Conservation (phyloP, 2,329 filamentous ascomycete genomes). For the Pleurostoma richardsiae region DNA sequence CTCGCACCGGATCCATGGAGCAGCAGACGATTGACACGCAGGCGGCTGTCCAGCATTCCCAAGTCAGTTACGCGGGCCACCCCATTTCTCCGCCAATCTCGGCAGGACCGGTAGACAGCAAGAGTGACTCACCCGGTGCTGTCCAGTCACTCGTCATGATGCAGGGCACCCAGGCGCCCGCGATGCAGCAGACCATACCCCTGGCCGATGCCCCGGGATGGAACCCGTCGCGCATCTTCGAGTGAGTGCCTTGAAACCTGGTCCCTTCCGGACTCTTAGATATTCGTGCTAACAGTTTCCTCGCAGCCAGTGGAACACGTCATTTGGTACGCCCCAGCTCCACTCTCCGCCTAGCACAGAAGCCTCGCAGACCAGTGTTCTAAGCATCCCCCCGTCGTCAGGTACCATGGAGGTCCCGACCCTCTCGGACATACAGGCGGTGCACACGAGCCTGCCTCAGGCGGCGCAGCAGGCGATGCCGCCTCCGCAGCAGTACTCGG, state of each 20-base stretch:
- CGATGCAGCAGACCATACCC: slow-evolving; percentile 49
- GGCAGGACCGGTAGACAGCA: slow-evolving; percentile 64
- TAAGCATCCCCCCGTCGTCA: slow-evolving; percentile 48
- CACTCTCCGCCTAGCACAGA: slow-evolving; percentile 35
- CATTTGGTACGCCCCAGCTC: slow-evolving; percentile 70
- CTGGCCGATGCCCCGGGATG: slow-evolving; percentile 63
- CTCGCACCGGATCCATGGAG: slow-evolving; percentile 40
- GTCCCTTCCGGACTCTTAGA: slow-evolving; percentile 2
- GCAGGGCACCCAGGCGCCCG: slow-evolving; percentile 51
- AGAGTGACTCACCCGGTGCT: slow-evolving; percentile 67
- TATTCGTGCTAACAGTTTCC: neutral
- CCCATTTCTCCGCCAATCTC: slow-evolving; percentile 80
- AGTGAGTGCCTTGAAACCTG: slow-evolving; percentile 55
- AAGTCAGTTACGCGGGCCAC: slow-evolving; percentile 65
- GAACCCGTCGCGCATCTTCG: slow-evolving; percentile 86
- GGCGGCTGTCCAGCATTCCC: slow-evolving; percentile 42
- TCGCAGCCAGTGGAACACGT: slow-evolving; percentile 85
- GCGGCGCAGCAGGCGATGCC: slow-evolving; percentile 39
- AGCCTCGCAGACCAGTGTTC: slow-evolving; percentile 41
- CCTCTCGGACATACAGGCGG: slow-evolving; percentile 47
- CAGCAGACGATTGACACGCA: slow-evolving; percentile 48
- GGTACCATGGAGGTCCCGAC: slow-evolving; percentile 49
- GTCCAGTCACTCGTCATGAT: slow-evolving; percentile 70
- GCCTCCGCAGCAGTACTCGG: slow-evolving; percentile 43
- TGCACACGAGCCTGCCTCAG: slow-evolving; percentile 36